phyloP scores from a whole-genome alignment of 2,329 filamentous ascomycete genomes.

The Emmonsia crescens region DNA sequence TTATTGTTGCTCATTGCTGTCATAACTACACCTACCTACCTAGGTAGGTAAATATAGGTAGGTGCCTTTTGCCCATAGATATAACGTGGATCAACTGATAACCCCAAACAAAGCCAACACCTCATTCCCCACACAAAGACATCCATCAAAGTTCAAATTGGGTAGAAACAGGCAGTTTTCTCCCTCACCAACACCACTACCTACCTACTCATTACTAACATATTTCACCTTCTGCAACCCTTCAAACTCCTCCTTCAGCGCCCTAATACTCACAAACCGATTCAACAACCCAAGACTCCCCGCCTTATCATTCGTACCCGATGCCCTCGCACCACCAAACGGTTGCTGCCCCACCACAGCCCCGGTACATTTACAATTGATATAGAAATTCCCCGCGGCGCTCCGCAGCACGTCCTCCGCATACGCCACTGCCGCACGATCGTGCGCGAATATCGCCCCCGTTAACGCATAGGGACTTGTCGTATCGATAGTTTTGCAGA shows the following conservation, averaged over 20 bases:
- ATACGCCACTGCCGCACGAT: conserved; percentile 25
- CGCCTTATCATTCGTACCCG: conserved; percentile 64
- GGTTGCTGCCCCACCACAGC: conserved; percentile 64
- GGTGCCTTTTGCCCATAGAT: too few relatives aligned
- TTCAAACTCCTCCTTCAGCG: conserved; percentile 66
- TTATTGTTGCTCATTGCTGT: too few relatives aligned
- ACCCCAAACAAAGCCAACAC: too few relatives aligned
- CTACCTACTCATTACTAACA: conserved; percentile 53
- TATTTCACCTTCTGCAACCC: conserved; percentile 54
- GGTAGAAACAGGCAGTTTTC: not conserved
- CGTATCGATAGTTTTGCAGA: conserved; percentile 41
- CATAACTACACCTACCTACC: too few relatives aligned
- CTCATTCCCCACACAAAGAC: too few relatives aligned
- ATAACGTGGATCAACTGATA: too few relatives aligned
- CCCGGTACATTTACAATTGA: conserved; percentile 48
- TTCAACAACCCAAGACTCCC: conserved; percentile 53
- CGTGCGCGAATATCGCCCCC: conserved; percentile 33
- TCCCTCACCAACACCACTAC: not conserved
- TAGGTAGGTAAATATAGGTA: too few relatives aligned
- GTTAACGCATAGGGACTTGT: conserved; percentile 34
- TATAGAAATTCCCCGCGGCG: conserved; percentile 33
- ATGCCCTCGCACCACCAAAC: conserved; percentile 57
- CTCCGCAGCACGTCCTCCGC: conserved; percentile 29
- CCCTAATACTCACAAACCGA: conserved; percentile 56
- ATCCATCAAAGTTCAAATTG: too few relatives aligned